These are phyloP conservation scores for Claviceps arundinis DNA, from an alignment of 2,329 filamentous ascomycete genomes.

Conservation along the genomic window DNA sequence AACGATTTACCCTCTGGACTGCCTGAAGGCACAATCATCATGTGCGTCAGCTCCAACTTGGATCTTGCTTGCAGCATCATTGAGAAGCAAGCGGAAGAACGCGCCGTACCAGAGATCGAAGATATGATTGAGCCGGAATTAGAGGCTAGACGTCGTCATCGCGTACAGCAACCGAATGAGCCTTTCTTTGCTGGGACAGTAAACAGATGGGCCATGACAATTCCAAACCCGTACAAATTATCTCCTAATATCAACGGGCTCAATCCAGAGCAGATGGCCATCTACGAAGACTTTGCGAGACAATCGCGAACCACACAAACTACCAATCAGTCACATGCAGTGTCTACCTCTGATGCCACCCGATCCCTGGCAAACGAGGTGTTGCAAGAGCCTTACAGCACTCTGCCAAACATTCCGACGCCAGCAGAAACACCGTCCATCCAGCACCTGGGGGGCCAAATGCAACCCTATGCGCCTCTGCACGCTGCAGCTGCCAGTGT, in stretches of 20 bases:
- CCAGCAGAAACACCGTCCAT: constrained; percentile 46
- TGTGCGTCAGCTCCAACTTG: constrained; percentile 97
- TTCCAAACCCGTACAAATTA: constrained; percentile 86
- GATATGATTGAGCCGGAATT: constrained; percentile 77
- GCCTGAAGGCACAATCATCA: constrained; percentile 87
- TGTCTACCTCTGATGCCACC: constrained; percentile 47
- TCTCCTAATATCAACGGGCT: constrained; percentile 56
- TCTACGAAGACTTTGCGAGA: constrained; percentile 91
- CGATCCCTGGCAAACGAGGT: constrained; percentile 50
- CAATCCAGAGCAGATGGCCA: constrained; percentile 83
- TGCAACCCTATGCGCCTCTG: constrained; percentile 42
- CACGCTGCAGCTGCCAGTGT: constrained; percentile 24
- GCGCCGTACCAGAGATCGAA: constrained; percentile 87
- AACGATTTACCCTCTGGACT: constrained; percentile 64
- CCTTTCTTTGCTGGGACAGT: constrained; percentile 71
- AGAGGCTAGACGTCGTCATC: constrained; percentile 63
- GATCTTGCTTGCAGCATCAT: constrained; percentile 88
- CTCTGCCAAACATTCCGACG: constrained; percentile 44
- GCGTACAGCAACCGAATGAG: constrained; percentile 62
- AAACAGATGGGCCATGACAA: constrained; percentile 84
- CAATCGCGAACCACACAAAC: constrained; percentile 55
- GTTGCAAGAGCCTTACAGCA: constrained; percentile 46
- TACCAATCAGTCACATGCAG: constrained; percentile 40
- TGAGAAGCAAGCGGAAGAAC: constrained; percentile 88
- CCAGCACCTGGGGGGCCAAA: constrained; percentile 37